phyloP scores from a whole-genome alignment of 2,329 filamentous ascomycete genomes.

The Fusarium sp. region DNA sequence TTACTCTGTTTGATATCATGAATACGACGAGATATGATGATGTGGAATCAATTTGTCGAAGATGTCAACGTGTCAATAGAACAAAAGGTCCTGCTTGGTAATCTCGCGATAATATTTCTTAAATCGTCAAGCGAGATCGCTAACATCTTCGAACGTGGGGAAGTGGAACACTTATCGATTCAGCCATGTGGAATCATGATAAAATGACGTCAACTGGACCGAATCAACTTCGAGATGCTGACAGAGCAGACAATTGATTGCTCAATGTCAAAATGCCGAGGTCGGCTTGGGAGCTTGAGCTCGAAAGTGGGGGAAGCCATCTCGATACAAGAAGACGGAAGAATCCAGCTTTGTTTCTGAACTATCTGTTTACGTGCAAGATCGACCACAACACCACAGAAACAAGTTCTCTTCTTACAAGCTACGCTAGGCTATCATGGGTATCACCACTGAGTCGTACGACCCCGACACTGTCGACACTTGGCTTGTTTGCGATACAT shows the following conservation, averaged over 20 bases:
- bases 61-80: neutral
- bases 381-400: constrained; percentile 2
- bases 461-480: constrained; percentile 37
- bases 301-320: constrained; percentile 13
- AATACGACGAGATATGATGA: constrained; percentile 21
- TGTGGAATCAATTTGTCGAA: constrained; percentile 20
- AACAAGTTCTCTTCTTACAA: constrained; percentile 3
- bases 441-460: constrained; percentile 41
- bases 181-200: neutral
- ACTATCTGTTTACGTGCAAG: neutral
- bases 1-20: constrained; percentile 6
- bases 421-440: constrained; percentile 28
- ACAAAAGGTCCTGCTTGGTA: constrained; percentile 23
- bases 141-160: constrained; percentile 15
- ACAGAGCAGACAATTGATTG: constrained; percentile 1
- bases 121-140: neutral
- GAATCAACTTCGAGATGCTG: neutral
- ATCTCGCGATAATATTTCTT: neutral
- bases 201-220: constrained; percentile 26
- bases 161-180: neutral
- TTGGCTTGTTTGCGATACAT: constrained; percentile 73
- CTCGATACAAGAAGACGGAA: constrained; percentile 14
- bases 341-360: neutral
- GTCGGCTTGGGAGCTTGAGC: neutral
- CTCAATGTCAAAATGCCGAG: neutral